Base-by-base conservation (phyloP, 1,284 basidiomycete species). In the Afroboletus lepidellus region DNA sequence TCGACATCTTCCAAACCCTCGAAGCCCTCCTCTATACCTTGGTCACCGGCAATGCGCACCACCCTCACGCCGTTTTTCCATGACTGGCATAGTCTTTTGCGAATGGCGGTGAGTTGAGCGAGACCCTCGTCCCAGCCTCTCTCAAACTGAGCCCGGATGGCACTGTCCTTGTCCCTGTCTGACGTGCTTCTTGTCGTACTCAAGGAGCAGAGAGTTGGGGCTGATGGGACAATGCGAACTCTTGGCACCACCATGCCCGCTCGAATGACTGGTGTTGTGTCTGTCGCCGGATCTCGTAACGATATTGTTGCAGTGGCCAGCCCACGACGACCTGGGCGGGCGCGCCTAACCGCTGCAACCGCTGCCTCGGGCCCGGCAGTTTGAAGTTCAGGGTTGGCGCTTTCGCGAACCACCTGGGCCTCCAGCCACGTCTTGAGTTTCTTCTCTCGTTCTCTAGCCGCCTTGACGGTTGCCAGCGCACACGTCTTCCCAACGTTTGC, bases 81-180 rank as follows among this genome's bases (percentile, higher is more conserved):
- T 25, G 77, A 82, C 49, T 72, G 69, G 48, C 72, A 69, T 45
- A 81, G 54, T 43, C 80, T 70, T 8, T 60, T 59, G 32, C 77
- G 73, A 12, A 72, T 73, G 7, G 72, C 70, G 20, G 63, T 63
- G 23, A 85, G 70, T 44, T 75, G 74, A 21, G 67, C 62, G 45
- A 85, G 61, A 9, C 84, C 84, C 54, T 80, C 76, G 3, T 65
- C 65, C 85, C 85, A 87, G 9, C 85, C 85, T 30, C 67, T 71
- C 61, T 75, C 74, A 59, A 87, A 89, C 56, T 79, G 76, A 5
- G 62, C 62, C 15, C 74, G 70, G 49, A 83, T 66, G 16, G 57
- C 60, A 9, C 59, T 62, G 41, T 76, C 73, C 39, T 61, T 70
- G 12, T 72, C 69, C 15, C 63, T 56, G 24, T 65, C 59, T 18